Base-by-base conservation (phyloP, 1,284 basidiomycete genomes). In the Pyrrhoderma noxium region DNA sequence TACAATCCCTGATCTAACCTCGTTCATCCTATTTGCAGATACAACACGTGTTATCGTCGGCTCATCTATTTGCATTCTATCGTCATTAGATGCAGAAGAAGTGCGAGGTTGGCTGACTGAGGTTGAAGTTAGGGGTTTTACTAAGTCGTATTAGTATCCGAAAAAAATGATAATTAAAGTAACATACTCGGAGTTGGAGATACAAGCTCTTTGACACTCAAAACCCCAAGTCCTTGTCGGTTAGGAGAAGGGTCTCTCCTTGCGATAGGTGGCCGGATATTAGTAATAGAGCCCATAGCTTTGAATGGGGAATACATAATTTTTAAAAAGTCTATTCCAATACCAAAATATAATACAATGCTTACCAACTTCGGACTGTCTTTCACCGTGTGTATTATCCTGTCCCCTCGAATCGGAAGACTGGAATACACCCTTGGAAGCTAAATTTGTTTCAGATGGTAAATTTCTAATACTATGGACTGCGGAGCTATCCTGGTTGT, bases 121-220 rank as follows among this genome's bases (percentile, higher is more conserved):
- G 5, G 27, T 27, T 8, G 47, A 13, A 18, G 36, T 39, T 8
- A 27, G 38, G 3, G 44, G 16, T 44, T 54, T 54, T 3, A 36
- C 47, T 54, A 37, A 5, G 21, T 3, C 9, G n/a, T 37, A 13
- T 2, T 42, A 36, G 27, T 23, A 37, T 19, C 43, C 25, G n/a
- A 16, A 11, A 31, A 11, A 5, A 31, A 21, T n/a, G 31, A 38
- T 38, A 27, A 48, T 40, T 39, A 27, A 43, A 25, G n/a, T 19
- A 2, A 36, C 49, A 37, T 25, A 55, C 53, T 40, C 16, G 49
- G 53, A 36, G 38, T 48, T 13, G 49, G 53, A 27, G 53, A 51
- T 25, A 55, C 48, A 18, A 55, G 22, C 27, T 48, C 41, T 9
- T 51, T 49, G 16, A 55, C 53, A 46, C 53, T 55, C 53, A 55